A percentile compares a stretch with the other conserved stretches of the same genome.
Conservation (phyloP, 306 rosid species). For the Carpinus viminea region DNA sequence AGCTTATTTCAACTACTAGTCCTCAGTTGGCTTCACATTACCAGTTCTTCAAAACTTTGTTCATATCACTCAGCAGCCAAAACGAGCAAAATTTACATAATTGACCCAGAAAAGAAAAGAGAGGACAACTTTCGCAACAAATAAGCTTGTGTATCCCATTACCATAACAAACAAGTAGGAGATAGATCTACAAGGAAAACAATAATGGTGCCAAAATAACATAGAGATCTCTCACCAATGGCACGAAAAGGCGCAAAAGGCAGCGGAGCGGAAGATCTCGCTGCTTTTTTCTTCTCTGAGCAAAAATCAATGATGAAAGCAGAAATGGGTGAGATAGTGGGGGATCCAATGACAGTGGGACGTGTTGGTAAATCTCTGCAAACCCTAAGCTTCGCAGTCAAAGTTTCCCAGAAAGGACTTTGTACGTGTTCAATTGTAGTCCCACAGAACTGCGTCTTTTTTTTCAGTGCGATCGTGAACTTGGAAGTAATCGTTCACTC, state of each 20-base stretch:
- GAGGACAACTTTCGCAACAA: background rate
- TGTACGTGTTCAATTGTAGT: background rate
- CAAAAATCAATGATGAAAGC: conserved; percentile 14
- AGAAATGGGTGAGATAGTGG: background rate
- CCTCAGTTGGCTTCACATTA: background rate
- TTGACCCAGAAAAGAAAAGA: background rate
- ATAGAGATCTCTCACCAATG: conserved; percentile 49
- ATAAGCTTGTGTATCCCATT: background rate
- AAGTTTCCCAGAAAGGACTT: background rate
- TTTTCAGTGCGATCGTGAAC: too few species aligned
- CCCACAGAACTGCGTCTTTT: background rate
- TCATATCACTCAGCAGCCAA: background rate
- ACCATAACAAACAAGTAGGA: background rate
- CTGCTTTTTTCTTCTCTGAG: background rate
- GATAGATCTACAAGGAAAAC: background rate
- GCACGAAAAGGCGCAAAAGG: conserved; percentile 37
- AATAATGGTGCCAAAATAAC: conserved; percentile 3
- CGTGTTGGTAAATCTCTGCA: conserved; percentile 5
- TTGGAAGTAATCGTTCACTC: too few species aligned
- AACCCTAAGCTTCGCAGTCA: conserved; percentile 7
- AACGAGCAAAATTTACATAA: background rate
- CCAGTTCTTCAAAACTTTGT: background rate
- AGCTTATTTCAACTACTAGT: conserved; percentile 2
- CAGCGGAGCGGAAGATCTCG: background rate
- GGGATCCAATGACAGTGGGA: conserved; percentile 17